Evolutionary conservation across 129 eudicot genomes (phyloP), one percentile per base, ranked within the genome.

Genomic region (Helianthus tuberosus): DNA sequence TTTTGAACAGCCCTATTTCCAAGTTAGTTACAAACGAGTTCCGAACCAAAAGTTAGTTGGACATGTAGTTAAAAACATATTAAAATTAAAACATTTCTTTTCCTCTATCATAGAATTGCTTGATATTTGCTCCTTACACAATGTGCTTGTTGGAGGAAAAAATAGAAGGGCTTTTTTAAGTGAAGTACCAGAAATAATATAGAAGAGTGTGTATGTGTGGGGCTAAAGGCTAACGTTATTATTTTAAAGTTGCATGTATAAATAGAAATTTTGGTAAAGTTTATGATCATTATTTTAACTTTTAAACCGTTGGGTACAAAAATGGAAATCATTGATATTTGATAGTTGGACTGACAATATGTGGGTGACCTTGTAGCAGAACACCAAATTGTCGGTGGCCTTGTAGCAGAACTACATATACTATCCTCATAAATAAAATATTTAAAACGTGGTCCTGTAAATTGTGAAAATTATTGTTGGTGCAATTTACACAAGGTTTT

Each of bases 351-450:
- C 72, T 71, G 54, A 64, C 64, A 57, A 36, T n/a, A 64, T 75
- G 66, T 64, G 72, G 73, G 65, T 75, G 72, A 76, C 68, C 74
- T 76, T 66, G 5, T 44, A 54, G 68, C n/a, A n/a, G n/a, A n/a
- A n/a, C 69, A 69, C 50, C 61, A 36, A 44, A 44, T 39, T 39
- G 44, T 39, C 44, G 44, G 44, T 39, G 44, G 8, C 7, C 8
- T 7, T 39, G 8, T 7, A 7, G 7, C 8, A 29, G 1, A 32
- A 32, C 9, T 41, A 41, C 46, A 41, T 41, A 41, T 41, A 41
- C 46, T 41, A 41, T 41, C 46, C 46, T 41, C 46, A 41, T 41
- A 41, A 41, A 41, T 41, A 41, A 41, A 5, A 41, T 41, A 41
- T 41, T 41, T 41, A 41, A 41, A 41, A 41, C 0, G 46, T 8